Base-by-base conservation (phyloP, 78 protist genomes). In the Chrysochromulina tobinii region DNA sequence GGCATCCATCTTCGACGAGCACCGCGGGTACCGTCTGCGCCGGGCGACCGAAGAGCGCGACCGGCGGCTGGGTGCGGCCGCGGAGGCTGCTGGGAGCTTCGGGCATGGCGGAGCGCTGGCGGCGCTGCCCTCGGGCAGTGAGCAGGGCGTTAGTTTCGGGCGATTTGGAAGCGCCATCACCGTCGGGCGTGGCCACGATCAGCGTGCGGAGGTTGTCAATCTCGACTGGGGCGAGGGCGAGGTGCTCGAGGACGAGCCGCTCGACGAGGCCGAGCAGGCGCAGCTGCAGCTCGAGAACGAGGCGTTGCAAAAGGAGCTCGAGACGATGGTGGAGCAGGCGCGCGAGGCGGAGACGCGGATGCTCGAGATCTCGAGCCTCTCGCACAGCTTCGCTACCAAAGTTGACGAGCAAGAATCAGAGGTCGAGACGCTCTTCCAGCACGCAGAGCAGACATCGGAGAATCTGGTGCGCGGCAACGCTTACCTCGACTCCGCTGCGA, bases 381-480 rank as follows among this genome's bases (percentile, higher is more conserved):
- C 79, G 55, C 79, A 69, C 51, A 3, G 21, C 50, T 69, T 69
- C 17, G 38, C 79, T 11, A 25, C 53, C 6, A 69, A 69, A 17
- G 17, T 69, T 12, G 79, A 69, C n/a, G n/a, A 69, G 79, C 79
- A 69, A 17, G 3, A 12, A 18, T 51, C 21, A 27, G 50, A 69
- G 55, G 15, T 69, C 79, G 79, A 23, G 79, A 3, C 5, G 14
- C 79, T 69, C 53, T 27, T 9, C 38, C 6, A 5, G 12, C 15
- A 27, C 79, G 79, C 79, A 38, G 79, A 69, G 79, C 69, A 15
- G 38, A 69, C 79, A 11, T 69, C 79, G 14, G 79, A 69, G 79
- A 69, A 69, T 12, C 14, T 69, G n/a, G 12, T n/a, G 23, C 38
- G 4, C 14, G 79, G 53, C 25, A 69, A 69, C 51, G 12, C 15